Evolutionary conservation across 169 alveolate species (phyloP), one percentile per base, ranked within the genome.

Genomic region (Blepharisma undulans): DNA sequence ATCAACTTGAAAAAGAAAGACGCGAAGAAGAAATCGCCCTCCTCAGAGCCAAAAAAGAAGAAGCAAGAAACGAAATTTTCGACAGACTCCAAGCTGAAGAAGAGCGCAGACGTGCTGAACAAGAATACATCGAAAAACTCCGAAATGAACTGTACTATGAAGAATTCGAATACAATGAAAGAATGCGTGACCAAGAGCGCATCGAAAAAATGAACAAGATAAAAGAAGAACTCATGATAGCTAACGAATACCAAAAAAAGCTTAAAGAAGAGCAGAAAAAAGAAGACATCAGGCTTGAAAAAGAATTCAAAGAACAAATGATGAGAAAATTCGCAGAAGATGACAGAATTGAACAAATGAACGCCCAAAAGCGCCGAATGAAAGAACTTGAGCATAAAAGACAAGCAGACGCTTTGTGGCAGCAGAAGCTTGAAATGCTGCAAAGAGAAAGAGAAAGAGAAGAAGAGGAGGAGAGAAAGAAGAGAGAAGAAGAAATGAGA

Each of bases 261-360:
- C 71, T 87, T 81, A 97, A 95, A 90, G 96, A 94, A 90, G 95
- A 93, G 84, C 80, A 95, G 72, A 84, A 92, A 66, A 93, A 88
- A 72, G 97, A 93, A 77, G 97, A 94, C 72, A 90, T 85, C 89
- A 92, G 94, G 89, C 92, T 95, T 94, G 98, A 97, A 93, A 92
- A 93, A 29, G 96, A 93, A 34, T 95, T 95, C 89, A 95, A 97
- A 91, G 92, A 91, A 80, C 88, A 91, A 81, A 93, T 97, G 92
- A 92, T 95, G 95, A 95, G 94, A 29, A 96, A 96, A 89, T 96
- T 96, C 88, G 98, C 98, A 60, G 96, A 95, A 61, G 98, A 97
- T 87, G 98, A 95, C 76, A 87, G 93, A 87, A 80, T 97, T 32
- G 98, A 97, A 87, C 95, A 97, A 90, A 90, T 96, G 95, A 95